Evolutionary conservation across 2,329 filamentous ascomycete species (phyloP).

Genomic region (Neophaeococcomyces mojaviensis): DNA sequence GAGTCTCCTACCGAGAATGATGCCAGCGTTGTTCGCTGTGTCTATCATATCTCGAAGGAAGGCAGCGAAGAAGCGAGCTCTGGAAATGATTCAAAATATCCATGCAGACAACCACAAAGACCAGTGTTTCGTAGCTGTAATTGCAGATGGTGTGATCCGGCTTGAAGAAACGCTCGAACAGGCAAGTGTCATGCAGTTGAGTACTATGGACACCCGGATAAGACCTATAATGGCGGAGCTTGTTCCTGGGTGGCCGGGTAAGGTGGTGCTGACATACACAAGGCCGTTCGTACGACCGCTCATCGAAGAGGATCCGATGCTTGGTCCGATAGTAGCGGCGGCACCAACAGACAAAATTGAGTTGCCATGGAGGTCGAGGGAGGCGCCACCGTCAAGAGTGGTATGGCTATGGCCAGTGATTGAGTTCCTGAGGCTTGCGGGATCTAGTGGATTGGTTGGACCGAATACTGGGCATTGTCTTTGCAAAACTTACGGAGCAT

Average conservation of each 20-base stretch:
- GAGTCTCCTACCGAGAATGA: conserved; percentile 5
- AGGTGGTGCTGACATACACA: conserved; percentile 6
- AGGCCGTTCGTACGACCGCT: conserved; percentile 6
- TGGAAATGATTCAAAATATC: conserved; percentile 6
- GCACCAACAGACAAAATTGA: not conserved
- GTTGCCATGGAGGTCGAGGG: conserved; percentile 5
- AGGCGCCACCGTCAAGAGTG: conserved; percentile 4
- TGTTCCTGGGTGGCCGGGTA: conserved; percentile 2
- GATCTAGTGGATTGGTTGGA: conserved; percentile 7
- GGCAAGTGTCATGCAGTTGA: conserved; percentile 4
- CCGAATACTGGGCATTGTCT: conserved; percentile 8
- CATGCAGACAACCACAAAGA: conserved; percentile 7
- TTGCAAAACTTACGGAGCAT: conserved; percentile 8
- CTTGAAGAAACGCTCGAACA: conserved; percentile 4
- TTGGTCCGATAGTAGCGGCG: conserved; percentile 1
- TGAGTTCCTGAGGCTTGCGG: conserved; percentile 7
- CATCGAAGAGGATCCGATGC: not conserved
- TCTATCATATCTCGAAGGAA: conserved; percentile 3
- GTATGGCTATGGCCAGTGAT: conserved; percentile 6
- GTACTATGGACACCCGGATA: conserved; percentile 4
- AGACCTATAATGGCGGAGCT: conserved; percentile 7
- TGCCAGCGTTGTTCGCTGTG: conserved; percentile 6
- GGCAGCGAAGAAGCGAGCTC: conserved; percentile 1
- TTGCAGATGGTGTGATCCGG: conserved; percentile 4
- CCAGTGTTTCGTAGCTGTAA: conserved; percentile 5